A percentile compares a stretch with the other conserved stretches of the same genome.
These are phyloP conservation scores for Daldinia decipiens DNA, from an alignment of 495 filamentous ascomycete species.

Conservation along the genomic window DNA sequence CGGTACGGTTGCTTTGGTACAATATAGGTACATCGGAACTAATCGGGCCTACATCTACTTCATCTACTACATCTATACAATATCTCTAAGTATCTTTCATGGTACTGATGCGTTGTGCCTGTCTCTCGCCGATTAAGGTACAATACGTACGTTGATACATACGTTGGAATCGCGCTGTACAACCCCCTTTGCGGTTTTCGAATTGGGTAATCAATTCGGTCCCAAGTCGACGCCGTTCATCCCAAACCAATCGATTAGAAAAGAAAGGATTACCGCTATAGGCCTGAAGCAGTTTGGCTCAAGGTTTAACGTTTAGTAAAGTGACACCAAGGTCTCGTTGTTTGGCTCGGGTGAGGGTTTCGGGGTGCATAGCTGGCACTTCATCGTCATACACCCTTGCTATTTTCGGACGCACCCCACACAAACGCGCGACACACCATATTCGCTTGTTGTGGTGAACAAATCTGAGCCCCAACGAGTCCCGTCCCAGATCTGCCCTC, in stretches of 20 bases:
- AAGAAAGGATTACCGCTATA: constrained; percentile 26
- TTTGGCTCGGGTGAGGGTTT: constrained; percentile 38
- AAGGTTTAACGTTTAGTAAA: constrained; percentile 40
- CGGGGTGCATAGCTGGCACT: constrained; percentile 43
- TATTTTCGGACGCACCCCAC: constrained; percentile 48
- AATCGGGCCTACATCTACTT: constrained; percentile 32
- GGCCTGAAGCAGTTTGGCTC: constrained; percentile 18
- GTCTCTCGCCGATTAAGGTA: constrained; percentile 24
- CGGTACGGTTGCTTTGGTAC: constrained; percentile 23
- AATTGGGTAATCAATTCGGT: constrained; percentile 30
- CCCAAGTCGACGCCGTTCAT: constrained; percentile 26
- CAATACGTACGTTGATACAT: constrained; percentile 15
- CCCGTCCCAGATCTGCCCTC: constrained; percentile 50
- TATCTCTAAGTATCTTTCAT: constrained; percentile 14
- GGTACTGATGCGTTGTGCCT: constrained; percentile 23
- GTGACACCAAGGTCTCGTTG: constrained; percentile 39
- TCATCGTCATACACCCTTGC: constrained; percentile 49
- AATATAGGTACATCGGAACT: constrained; percentile 31
- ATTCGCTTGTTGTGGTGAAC: constrained; percentile 44
- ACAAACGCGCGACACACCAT: constrained; percentile 50
- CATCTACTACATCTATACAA: constrained; percentile 26
- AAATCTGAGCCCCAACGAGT: constrained; percentile 51
- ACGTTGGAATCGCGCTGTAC: constrained; percentile 18
- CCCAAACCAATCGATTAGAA: constrained; percentile 29
- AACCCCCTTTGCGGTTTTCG: constrained; percentile 9